Evolutionary conservation across 75 land plant genomes (phyloP).

Genomic region (Larix kaempferi): DNA sequence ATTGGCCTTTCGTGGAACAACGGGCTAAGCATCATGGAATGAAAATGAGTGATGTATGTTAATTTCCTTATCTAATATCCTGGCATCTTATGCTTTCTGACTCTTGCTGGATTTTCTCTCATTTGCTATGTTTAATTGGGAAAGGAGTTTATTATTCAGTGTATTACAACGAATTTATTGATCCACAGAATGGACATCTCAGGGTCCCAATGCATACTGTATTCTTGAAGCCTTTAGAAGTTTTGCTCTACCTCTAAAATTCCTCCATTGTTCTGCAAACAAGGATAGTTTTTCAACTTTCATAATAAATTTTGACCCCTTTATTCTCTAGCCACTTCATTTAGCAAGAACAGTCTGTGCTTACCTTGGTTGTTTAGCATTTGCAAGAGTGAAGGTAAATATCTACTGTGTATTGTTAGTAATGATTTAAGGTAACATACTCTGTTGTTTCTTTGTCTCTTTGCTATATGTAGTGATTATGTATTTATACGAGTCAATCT

Average conservation of each 20-base stretch:
- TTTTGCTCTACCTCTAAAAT: not conserved
- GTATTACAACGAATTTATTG: not conserved
- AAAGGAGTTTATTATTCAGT: not conserved
- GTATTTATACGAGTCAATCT: too few relatives aligned
- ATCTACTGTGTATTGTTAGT: too few relatives aligned
- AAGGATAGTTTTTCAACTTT: not conserved
- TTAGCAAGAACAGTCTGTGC: not conserved
- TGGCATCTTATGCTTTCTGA: not conserved
- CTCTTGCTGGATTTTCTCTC: not conserved
- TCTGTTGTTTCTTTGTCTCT: not conserved
- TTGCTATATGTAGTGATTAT: not conserved
- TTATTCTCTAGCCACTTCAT: not conserved
- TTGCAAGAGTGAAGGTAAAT: not conserved
- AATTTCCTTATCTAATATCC: conserved; percentile 2
- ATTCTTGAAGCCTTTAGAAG: not conserved
- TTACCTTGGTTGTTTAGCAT: not conserved
- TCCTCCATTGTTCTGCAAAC: not conserved
- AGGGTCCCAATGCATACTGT: not conserved
- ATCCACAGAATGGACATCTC: not conserved
- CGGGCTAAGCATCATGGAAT: conserved; percentile 85
- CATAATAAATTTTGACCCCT: not conserved
- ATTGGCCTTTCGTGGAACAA: conserved; percentile 94
- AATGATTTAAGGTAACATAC: not conserved
- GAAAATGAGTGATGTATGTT: conserved; percentile 84
- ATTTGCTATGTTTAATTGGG: not conserved